Evolutionary conservation across 176 grass and related monocot species (phyloP).

Genomic region (Elaeis guineensis): DNA sequence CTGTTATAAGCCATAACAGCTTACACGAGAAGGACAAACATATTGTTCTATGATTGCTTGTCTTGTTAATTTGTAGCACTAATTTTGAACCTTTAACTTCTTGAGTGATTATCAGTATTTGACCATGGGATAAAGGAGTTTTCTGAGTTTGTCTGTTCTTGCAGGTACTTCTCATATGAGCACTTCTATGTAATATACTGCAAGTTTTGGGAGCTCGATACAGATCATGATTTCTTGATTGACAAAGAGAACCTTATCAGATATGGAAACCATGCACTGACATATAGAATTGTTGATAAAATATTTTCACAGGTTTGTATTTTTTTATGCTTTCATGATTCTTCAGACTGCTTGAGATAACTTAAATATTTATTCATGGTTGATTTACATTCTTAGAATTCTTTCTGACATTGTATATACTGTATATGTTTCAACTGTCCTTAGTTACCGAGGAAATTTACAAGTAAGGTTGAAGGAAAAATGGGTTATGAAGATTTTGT

Average conservation of each 20-base stretch:
- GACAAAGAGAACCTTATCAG: slow-evolving; percentile 98
- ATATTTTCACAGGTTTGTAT: slow-evolving; percentile 87
- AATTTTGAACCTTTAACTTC: too few relatives aligned
- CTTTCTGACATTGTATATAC: slow-evolving; percentile 3
- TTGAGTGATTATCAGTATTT: too few relatives aligned
- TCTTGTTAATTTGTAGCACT: too few relatives aligned
- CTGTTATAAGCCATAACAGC: too few relatives aligned
- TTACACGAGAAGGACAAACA: too few relatives aligned
- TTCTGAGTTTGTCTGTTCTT: slow-evolving; percentile 12
- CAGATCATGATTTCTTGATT: slow-evolving; percentile 99
- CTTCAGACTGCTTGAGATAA: too few relatives aligned
- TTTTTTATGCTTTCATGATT: slow-evolving; percentile 6
- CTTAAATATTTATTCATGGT: too few relatives aligned
- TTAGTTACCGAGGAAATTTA: slow-evolving; percentile 93
- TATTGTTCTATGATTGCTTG: too few relatives aligned
- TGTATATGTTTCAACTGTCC: neutral
- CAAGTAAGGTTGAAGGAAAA: slow-evolving; percentile 83
- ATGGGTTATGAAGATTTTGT: slow-evolving; percentile 99
- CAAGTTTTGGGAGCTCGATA: slow-evolving; percentile 98
- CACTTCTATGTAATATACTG: slow-evolving; percentile 99
- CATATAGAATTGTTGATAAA: slow-evolving; percentile 97
- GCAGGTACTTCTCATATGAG: slow-evolving; percentile 97
- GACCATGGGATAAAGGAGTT: too few relatives aligned
- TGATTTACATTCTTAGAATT: too few relatives aligned
- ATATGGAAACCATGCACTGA: slow-evolving; percentile 98